Evolutionary conservation across 371 early-diverging fungal genomes (phyloP).

Genomic region (Actinomucor elegans): DNA sequence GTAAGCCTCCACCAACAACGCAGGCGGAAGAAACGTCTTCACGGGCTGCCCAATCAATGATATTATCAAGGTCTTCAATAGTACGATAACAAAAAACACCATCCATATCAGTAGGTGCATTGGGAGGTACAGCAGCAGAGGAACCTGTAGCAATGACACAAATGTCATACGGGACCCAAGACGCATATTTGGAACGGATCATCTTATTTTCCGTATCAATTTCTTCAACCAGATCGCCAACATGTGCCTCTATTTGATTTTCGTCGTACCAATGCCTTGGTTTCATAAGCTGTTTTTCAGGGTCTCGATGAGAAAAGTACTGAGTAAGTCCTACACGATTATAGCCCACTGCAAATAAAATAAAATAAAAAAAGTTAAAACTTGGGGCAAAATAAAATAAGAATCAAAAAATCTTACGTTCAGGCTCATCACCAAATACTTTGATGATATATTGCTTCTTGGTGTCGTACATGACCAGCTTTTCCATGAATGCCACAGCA

Average conservation of each 20-base stretch:
- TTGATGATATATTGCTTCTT: slow-evolving; percentile 40
- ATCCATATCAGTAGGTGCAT: slow-evolving; percentile 25
- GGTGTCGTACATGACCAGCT: slow-evolving; percentile 51
- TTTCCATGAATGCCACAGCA: slow-evolving; percentile 64
- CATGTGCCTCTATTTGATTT: slow-evolving; percentile 37
- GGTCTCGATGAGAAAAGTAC: slow-evolving; percentile 58
- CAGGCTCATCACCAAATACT: slow-evolving; percentile 60
- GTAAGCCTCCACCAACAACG: slow-evolving; percentile 66
- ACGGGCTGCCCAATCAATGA: slow-evolving; percentile 44
- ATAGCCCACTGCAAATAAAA: slow-evolving; percentile 40
- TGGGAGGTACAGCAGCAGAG: slow-evolving; percentile 56
- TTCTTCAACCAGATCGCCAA: slow-evolving; percentile 43
- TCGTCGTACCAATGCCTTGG: slow-evolving; percentile 55
- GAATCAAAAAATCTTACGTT: slow-evolving; percentile 26
- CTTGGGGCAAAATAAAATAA: too few species aligned
- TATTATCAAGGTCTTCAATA: slow-evolving; percentile 55
- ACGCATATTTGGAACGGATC: slow-evolving; percentile 32
- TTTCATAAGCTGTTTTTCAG: slow-evolving; percentile 48
- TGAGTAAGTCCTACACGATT: slow-evolving; percentile 67
- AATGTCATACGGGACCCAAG: slow-evolving; percentile 48
- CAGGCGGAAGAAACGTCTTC: slow-evolving; percentile 38
- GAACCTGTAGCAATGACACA: slow-evolving; percentile 68
- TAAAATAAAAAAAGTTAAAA: too few species aligned
- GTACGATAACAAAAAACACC: slow-evolving; percentile 72
- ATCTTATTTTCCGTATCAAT: slow-evolving; percentile 38